These are phyloP conservation scores for Agaricus blazei DNA, from an alignment of 768 basidiomycete genomes.

Conservation along the genomic window DNA sequence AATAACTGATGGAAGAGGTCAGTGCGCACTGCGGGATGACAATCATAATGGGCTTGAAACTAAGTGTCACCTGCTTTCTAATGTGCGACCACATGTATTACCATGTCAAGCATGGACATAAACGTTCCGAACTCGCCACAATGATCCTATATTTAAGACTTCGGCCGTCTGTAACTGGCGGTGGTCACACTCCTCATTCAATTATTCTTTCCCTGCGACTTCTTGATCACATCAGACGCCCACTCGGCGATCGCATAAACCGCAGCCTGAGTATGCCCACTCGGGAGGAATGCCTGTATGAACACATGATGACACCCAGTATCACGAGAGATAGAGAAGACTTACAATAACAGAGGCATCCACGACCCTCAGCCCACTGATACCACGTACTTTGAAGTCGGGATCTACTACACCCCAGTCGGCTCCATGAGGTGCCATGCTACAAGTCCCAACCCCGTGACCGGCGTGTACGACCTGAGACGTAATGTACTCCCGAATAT, in stretches of 20 bases:
- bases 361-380: conserved; percentile 2
- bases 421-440: background rate
- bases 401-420: conserved; percentile 7
- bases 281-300: conserved; percentile 1
- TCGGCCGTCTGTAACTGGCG: no score
- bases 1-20: no score
- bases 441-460: conserved; percentile 1
- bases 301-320: background rate
- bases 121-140: no score
- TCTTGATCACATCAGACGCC: background rate
- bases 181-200: no score
- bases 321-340: background rate
- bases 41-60: no score
- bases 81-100: no score
- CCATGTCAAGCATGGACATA: no score
- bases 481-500: background rate
- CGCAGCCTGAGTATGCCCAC: background rate
- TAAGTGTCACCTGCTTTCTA: no score
- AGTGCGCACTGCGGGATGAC: no score
- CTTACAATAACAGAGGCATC: conserved; percentile 6
- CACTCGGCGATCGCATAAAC: conserved; percentile 6
- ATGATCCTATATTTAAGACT: no score
- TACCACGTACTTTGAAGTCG: background rate
- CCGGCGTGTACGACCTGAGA: background rate
- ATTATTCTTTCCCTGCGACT: no score